Base-by-base conservation (phyloP, 2,329 filamentous ascomycete genomes). In the Botrytis medusae region DNA sequence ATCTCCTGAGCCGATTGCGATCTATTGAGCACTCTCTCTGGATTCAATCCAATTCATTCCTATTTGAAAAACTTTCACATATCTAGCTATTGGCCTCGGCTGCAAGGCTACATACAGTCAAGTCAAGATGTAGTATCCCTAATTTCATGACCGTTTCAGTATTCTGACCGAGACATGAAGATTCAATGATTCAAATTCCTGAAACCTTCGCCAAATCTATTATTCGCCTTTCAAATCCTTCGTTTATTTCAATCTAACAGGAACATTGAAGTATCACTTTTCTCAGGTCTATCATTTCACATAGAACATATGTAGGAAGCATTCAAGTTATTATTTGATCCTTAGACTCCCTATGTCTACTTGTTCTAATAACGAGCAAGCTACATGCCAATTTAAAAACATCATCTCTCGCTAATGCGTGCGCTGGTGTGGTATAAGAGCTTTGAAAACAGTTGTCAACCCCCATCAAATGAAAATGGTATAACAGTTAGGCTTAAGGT, bases 401-500 rank as follows among this genome's bases (percentile, higher is more conserved):
- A 60, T 60, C 48, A 69, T 62, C 57, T 63, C 32, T 61, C 69
- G 57, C 40, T 46, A 57, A 54, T 68, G 64, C 64, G 48, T 68
- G 62, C 42, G 69, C 69, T 63, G 54, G 32, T 63, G 44, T 71
- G 69, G 69, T 71, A 64, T 71, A 71, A 65, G 51, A 73, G 57
- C 60, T 46, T 64, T 32, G 29, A 48, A 69, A 73, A 51, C 71
- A 69, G 32, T 69, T 57, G 46, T 42, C 46, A 57, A 59, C 64
- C 57, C 51, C 67, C 54, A 46, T 69, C 40, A 60, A 71, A 67
- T 32, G 40, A 73, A 73, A 74, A 72, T 74, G 69, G 42, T 62
- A 72, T 71, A 51, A n/a, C 48, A 54, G 48, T n/a, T 54, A 54
- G 48, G 54, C 34, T 46, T 32, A n/a, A 54, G 60, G 69, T 42